Evolutionary conservation across 2,329 filamentous ascomycete species (phyloP).

Genomic region (Neonectria faginata): DNA sequence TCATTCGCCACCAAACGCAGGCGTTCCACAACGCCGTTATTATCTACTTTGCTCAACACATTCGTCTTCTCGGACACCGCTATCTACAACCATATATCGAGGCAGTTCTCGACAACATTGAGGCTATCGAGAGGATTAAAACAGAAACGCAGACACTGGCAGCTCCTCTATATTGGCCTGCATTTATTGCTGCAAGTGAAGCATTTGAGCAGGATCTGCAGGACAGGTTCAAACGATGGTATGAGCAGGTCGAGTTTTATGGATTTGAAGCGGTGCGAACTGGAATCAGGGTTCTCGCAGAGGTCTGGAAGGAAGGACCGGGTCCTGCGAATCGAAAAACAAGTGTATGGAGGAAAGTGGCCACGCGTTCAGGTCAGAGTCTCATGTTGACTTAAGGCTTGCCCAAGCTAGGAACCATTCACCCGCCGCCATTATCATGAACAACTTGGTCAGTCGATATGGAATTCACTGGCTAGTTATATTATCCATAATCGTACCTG

Average conservation of each 20-base stretch:
- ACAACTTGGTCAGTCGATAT: no score
- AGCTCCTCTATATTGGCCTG: slow-evolving; percentile 42
- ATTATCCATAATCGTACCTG: no score
- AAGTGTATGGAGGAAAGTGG: slow-evolving; percentile 22
- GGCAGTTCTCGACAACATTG: slow-evolving; percentile 33
- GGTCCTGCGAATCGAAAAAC: slow-evolving; percentile 12
- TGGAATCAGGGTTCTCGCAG: slow-evolving; percentile 36
- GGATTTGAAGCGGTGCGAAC: slow-evolving; percentile 42
- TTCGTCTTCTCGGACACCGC: slow-evolving; percentile 33
- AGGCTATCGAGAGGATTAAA: slow-evolving; percentile 41
- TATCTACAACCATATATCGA: slow-evolving; percentile 38
- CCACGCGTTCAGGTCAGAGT: slow-evolving; percentile 11
- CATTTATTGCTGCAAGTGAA: slow-evolving; percentile 42
- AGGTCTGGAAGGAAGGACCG: slow-evolving; percentile 38
- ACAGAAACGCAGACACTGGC: slow-evolving; percentile 33
- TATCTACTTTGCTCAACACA: slow-evolving; percentile 43
- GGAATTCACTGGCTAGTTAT: neutral
- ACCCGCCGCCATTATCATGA: neutral
- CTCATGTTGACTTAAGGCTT: slow-evolving; percentile 13
- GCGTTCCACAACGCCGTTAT: slow-evolving; percentile 45
- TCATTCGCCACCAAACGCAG: slow-evolving; percentile 29
- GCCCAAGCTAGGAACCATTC: no score
- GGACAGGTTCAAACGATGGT: slow-evolving; percentile 39
- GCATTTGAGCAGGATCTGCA: slow-evolving; percentile 37
- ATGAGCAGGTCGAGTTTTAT: slow-evolving; percentile 37